These are phyloP conservation scores for Sapria himalayana DNA, from an alignment of 345 rosid species.

Conservation along the genomic window DNA sequence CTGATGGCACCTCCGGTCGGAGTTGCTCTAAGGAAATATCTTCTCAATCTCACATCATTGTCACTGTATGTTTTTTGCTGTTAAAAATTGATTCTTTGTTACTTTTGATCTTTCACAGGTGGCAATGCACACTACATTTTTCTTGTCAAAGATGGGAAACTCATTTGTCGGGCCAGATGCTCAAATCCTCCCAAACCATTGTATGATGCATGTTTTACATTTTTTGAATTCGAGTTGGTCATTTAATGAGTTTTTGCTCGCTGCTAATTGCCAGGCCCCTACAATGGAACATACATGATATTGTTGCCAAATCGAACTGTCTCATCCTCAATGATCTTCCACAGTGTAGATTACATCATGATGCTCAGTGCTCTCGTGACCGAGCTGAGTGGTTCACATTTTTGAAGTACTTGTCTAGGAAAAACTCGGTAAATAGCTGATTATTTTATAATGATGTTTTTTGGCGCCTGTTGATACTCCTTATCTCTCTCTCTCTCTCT, in stretches of 20 bases:
- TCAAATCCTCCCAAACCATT: slow-evolving; percentile 10
- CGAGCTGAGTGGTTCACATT: slow-evolving; percentile 13
- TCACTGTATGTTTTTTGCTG: too few relatives aligned
- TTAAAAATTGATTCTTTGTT: neutral
- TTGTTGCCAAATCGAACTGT: slow-evolving; percentile 5
- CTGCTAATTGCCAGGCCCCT: slow-evolving; percentile 8
- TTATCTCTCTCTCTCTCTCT: neutral
- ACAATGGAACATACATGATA: slow-evolving; percentile 5
- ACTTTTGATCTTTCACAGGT: slow-evolving; percentile 4
- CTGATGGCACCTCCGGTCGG: too few relatives aligned
- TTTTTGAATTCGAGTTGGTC: neutral
- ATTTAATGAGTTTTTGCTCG: neutral
- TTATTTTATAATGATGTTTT: neutral
- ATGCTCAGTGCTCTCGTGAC: slow-evolving; percentile 11
- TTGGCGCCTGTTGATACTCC: neutral
- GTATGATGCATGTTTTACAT: slow-evolving; percentile 4
- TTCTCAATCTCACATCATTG: too few relatives aligned
- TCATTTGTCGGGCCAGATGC: slow-evolving; percentile 13
- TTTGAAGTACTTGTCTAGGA: slow-evolving; percentile 7
- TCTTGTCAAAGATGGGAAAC: slow-evolving; percentile 11
- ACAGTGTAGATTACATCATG: slow-evolving; percentile 9
- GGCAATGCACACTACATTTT: slow-evolving; percentile 1
- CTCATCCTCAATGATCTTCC: slow-evolving; percentile 5
- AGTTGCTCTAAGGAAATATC: too few relatives aligned
- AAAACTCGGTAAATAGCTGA: slow-evolving; percentile 10